These are phyloP conservation scores for Phytophthora rubi DNA, from an alignment of 352 stramenopile genomes.

Conservation along the genomic window DNA sequence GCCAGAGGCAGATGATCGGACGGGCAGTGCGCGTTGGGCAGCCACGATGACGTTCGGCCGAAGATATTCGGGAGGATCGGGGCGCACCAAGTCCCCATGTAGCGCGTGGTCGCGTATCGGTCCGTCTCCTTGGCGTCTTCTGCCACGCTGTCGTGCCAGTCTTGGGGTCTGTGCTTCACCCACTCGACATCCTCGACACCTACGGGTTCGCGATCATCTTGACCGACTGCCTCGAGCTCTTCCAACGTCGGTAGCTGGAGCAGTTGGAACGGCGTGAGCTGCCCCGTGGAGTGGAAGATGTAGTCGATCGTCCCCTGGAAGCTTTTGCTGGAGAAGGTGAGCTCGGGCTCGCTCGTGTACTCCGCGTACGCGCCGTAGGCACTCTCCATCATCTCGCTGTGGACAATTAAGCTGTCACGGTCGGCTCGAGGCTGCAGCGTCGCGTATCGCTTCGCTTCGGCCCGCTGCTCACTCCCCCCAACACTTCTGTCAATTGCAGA, in stretches of 20 bases:
- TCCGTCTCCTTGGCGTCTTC: slow-evolving; percentile 21
- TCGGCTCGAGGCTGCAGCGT: slow-evolving; percentile 49
- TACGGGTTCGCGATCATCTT: slow-evolving; percentile 40
- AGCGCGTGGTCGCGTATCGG: slow-evolving; percentile 32
- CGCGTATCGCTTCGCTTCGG: slow-evolving; percentile 39
- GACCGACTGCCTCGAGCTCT: slow-evolving; percentile 44
- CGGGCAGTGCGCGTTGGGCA: slow-evolving; percentile 73
- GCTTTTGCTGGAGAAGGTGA: slow-evolving; percentile 68
- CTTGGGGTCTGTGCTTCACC: slow-evolving; percentile 43
- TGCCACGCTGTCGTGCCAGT: slow-evolving; percentile 46
- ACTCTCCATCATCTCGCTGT: slow-evolving; percentile 73
- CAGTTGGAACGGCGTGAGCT: slow-evolving; percentile 62
- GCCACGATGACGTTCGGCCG: slow-evolving; percentile 37
- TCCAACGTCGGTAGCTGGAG: slow-evolving; percentile 59
- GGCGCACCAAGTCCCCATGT: slow-evolving; percentile 59
- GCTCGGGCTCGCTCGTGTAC: slow-evolving; percentile 65
- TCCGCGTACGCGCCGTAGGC: slow-evolving; percentile 70
- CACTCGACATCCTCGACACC: slow-evolving; percentile 44
- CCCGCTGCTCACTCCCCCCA: slow-evolving; percentile 13
- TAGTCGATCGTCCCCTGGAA: slow-evolving; percentile 83
- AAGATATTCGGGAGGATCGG: slow-evolving; percentile 52
- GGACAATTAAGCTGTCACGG: slow-evolving; percentile 57
- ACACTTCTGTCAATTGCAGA: slow-evolving; percentile 11
- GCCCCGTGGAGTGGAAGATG: slow-evolving; percentile 77
- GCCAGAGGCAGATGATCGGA: slow-evolving; percentile 84